These are phyloP conservation scores for Tylopilus sp. DNA, from an alignment of 768 basidiomycete genomes.

Conservation along the genomic window DNA sequence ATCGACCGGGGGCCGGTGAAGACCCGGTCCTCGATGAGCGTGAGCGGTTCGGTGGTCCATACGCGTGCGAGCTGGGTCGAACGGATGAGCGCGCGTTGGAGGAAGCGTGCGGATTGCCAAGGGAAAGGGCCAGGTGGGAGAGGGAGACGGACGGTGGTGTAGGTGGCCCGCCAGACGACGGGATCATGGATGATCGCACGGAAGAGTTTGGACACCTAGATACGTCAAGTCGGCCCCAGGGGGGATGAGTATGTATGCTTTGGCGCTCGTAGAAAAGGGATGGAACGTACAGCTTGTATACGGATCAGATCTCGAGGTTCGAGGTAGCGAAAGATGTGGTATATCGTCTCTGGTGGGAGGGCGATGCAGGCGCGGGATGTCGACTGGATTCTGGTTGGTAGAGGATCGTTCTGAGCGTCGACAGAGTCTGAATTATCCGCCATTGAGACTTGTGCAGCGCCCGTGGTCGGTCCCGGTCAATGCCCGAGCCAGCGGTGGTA, in stretches of 20 bases:
- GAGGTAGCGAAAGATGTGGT: conserved; percentile 4
- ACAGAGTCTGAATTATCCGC: conserved; percentile 1
- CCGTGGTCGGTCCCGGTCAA: too few species aligned
- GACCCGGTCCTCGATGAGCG: conserved; percentile 2
- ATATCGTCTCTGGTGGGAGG: conserved; percentile 19
- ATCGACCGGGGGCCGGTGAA: conserved; percentile 7
- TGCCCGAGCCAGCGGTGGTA: too few species aligned
- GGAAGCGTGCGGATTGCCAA: conserved; percentile 18
- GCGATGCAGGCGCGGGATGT: background rate
- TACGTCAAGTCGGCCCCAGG: too few species aligned
- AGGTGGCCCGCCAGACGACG: conserved; percentile 12
- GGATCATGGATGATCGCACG: conserved; percentile 8
- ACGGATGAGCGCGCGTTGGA: conserved; percentile 17
- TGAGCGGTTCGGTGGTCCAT: conserved; percentile 15
- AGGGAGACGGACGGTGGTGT: conserved; percentile 6
- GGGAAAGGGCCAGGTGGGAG: conserved; percentile 19
- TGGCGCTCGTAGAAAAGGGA: too few species aligned
- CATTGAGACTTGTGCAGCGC: conserved; percentile 7
- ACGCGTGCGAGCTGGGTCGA: conserved; percentile 12
- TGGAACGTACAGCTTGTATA: conserved; percentile 11
- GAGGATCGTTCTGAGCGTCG: background rate
- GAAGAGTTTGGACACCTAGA: conserved; percentile 17
- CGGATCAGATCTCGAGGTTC: conserved; percentile 14
- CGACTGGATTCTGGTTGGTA: background rate
- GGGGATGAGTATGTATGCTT: too few species aligned